phyloP scores from a whole-genome alignment of 148 eudicot genomes.

The Vaccinium macrocarpon region DNA sequence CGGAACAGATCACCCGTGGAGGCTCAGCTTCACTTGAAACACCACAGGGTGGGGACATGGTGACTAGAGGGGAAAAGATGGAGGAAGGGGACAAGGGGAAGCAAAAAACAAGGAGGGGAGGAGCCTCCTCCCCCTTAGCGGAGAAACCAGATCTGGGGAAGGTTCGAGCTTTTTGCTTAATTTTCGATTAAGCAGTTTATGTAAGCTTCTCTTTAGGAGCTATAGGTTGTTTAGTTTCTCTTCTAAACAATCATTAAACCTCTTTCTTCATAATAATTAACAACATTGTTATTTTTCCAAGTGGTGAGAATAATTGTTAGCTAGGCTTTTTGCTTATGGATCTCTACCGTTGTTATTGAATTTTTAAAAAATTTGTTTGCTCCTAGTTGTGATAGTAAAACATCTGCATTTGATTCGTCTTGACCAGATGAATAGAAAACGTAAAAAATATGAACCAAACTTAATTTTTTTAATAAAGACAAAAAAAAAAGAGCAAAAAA shows the following conservation, averaged over 20 bases:
- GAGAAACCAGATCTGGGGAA: no score
- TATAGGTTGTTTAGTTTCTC: neutral
- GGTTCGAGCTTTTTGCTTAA: neutral
- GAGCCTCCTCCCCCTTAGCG: no score
- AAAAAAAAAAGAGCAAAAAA: no score
- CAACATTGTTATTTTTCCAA: neutral
- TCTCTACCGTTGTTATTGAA: neutral
- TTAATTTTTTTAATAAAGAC: no score
- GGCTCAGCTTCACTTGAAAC: no score
- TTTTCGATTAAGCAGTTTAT: neutral
- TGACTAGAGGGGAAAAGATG: no score
- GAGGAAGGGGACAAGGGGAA: no score
- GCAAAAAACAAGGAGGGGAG: no score
- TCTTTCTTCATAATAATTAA: neutral
- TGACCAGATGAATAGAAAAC: no score
- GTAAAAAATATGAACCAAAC: no score
- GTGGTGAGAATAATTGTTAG: neutral
- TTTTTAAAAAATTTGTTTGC: neutral
- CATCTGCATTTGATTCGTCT: neutral
- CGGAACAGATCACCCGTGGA: no score
- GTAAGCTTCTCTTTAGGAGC: neutral
- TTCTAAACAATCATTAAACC: neutral
- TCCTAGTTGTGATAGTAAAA: neutral
- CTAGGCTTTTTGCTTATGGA: neutral
- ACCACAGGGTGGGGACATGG: no score